These are phyloP conservation scores for Colletotrichum tamarilloi DNA, from an alignment of 2,329 filamentous ascomycete genomes.

Conservation along the genomic window DNA sequence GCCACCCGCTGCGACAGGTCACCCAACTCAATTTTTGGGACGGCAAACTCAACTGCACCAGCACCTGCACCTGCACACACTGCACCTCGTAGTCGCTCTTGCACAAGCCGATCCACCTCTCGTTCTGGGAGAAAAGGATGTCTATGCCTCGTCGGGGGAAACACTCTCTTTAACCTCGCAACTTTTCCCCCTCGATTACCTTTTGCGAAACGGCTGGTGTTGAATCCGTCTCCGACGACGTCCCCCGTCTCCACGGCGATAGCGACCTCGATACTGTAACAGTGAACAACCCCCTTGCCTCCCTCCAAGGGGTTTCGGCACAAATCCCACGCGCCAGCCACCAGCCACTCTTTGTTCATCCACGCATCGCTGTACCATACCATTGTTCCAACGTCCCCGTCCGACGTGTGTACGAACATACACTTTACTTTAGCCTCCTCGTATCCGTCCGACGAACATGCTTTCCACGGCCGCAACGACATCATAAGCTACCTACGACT, in stretches of 20 bases:
- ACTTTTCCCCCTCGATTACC: not conserved
- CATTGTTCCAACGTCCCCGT: conserved; percentile 9
- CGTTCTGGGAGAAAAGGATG: not conserved
- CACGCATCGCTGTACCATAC: conserved; percentile 8
- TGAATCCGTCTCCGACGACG: not conserved
- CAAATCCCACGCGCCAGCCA: conserved; percentile 27
- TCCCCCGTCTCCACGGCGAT: conserved; percentile 26
- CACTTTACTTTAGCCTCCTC: not conserved
- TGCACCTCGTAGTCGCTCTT: not conserved
- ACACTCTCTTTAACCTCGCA: not conserved
- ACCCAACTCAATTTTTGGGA: conserved; percentile 32
- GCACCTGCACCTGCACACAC: not conserved
- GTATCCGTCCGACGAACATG: conserved; percentile 19
- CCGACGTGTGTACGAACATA: not conserved
- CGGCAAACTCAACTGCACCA: conserved; percentile 25
- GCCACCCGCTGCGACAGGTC: conserved; percentile 32
- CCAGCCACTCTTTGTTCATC: conserved; percentile 22
- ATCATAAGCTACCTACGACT: conserved; percentile 10
- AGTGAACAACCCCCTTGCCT: conserved; percentile 26
- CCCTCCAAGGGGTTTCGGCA: conserved; percentile 26
- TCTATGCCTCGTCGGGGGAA: not conserved
- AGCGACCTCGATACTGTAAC: conserved; percentile 10
- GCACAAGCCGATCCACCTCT: not conserved
- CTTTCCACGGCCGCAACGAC: conserved; percentile 23
- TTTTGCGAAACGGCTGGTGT: not conserved